phyloP scores from a whole-genome alignment of 1,139 yeast species.

The Wickerhamomyces sp. region DNA sequence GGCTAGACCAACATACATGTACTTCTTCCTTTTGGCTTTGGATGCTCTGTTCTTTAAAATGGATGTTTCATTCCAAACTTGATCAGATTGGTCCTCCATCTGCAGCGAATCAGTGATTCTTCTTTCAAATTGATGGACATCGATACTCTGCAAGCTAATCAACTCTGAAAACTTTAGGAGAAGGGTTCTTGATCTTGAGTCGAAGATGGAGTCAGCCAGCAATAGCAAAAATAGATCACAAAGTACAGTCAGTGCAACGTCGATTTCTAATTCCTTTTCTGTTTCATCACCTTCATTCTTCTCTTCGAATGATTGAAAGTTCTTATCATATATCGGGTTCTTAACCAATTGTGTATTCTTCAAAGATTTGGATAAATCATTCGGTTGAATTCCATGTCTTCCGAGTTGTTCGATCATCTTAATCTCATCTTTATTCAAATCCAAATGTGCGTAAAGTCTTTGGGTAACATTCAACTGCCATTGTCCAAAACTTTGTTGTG shows the following conservation, averaged over 20 bases:
- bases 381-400: slow-evolving; percentile 72
- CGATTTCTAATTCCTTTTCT: slow-evolving; percentile 49
- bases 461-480: slow-evolving; percentile 79
- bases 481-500: slow-evolving; percentile 76
- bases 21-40: slow-evolving; percentile 57
- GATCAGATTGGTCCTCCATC: slow-evolving; percentile 69
- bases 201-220: slow-evolving; percentile 82
- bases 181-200: slow-evolving; percentile 79
- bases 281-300: slow-evolving; percentile 26
- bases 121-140: slow-evolving; percentile 83
- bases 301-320: slow-evolving; percentile 2
- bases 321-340: slow-evolving; percentile 32
- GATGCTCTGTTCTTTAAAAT: slow-evolving; percentile 67
- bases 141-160: slow-evolving; percentile 55
- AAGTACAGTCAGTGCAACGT: slow-evolving; percentile 86
- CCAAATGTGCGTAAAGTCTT: slow-evolving; percentile 78
- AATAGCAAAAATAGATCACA: slow-evolving; percentile 84
- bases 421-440: slow-evolving; percentile 65
- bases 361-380: slow-evolving; percentile 62
- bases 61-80: slow-evolving; percentile 69
- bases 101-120: slow-evolving; percentile 87
- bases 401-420: slow-evolving; percentile 85
- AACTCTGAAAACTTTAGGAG: slow-evolving; percentile 60
- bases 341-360: slow-evolving; percentile 37
- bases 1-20: slow-evolving; percentile 89